Percentiles rank a stretch among this genome's conserved stretches.
These are phyloP conservation scores for Hippophae rhamnoides DNA, from an alignment of 306 rosid genomes.

Conservation along the genomic window DNA sequence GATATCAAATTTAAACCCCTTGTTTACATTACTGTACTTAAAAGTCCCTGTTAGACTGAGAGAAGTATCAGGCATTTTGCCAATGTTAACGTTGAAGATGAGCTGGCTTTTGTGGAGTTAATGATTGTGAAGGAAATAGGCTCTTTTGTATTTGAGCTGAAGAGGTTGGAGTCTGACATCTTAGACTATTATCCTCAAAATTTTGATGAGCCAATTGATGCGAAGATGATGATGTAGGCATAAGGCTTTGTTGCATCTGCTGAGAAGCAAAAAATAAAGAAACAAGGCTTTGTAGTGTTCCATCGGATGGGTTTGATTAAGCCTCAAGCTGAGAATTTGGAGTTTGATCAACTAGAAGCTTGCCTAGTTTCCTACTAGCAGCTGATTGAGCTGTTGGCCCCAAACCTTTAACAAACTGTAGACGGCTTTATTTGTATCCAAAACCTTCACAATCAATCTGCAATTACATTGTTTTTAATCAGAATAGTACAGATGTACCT, in stretches of 20 bases:
- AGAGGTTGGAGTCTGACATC: no score
- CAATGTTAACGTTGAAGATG: no score
- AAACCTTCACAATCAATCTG: constrained; percentile 4
- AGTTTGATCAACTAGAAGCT: constrained; percentile 1
- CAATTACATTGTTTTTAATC: not conserved
- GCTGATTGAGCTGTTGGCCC: constrained; percentile 26
- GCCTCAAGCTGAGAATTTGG: constrained; percentile 1
- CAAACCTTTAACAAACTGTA: constrained; percentile 19
- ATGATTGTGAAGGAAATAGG: no score
- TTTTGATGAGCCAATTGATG: not conserved
- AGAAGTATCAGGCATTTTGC: no score
- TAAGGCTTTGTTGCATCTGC: not conserved
- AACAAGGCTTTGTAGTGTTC: no score
- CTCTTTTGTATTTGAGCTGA: no score
- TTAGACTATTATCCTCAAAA: not conserved
- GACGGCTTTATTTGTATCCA: constrained; percentile 21
- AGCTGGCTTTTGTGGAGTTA: no score
- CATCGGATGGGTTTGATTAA: not conserved
- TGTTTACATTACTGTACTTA: no score
- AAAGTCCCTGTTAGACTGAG: no score
- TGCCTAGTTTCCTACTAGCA: constrained; percentile 12
- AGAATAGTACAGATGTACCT: not conserved
- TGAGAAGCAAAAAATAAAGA: no score
- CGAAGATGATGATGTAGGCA: constrained; percentile 4
- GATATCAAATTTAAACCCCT: no score